Evolutionary conservation across 805 yeast species (phyloP).

Genomic region (Clavispora santaluciae): DNA sequence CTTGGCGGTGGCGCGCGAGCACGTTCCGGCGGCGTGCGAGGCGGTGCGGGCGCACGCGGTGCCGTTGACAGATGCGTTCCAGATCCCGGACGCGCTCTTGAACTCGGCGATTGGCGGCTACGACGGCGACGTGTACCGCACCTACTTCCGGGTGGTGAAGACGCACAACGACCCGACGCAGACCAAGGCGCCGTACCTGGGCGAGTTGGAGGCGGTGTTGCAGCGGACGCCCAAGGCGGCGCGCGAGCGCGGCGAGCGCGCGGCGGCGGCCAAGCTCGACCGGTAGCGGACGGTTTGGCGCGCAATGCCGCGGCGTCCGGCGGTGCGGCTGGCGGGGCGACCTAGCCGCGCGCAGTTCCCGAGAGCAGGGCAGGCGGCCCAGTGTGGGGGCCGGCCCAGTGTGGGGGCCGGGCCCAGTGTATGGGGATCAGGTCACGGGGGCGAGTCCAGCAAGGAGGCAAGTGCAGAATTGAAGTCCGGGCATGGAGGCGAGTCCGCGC

Average conservation of each 20-base stretch:
- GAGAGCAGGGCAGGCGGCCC: no score
- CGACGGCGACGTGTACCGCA: constrained; percentile 18
- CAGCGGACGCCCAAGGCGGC: constrained; percentile 10
- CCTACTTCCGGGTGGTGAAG: constrained; percentile 16
- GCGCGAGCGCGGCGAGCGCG: constrained; percentile 11
- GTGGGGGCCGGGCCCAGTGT: no score
- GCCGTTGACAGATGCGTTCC: constrained; percentile 18
- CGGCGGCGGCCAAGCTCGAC: constrained; percentile 11
- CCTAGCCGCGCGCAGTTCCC: no score
- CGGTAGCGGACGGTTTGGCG: no score
- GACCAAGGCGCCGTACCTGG: constrained; percentile 17
- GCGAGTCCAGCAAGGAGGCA: no score
- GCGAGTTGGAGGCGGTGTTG: constrained; percentile 17
- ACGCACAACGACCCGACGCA: constrained; percentile 13
- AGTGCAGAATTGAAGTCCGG: no score
- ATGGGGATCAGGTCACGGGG: no score
- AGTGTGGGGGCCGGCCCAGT: no score
- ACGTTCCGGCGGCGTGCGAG: constrained; percentile 12
- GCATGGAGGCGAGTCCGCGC: no score
- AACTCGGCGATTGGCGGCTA: constrained; percentile 17
- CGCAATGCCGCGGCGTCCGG: no score
- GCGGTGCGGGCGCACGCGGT: constrained; percentile 14
- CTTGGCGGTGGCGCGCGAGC: constrained; percentile 20
- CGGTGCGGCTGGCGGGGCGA: no score
- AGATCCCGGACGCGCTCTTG: constrained; percentile 15